Evolutionary conservation across 371 early-diverging fungal genomes (phyloP), one percentile per base, ranked within the genome.

Genomic region (Mucor lusitanicus): DNA sequence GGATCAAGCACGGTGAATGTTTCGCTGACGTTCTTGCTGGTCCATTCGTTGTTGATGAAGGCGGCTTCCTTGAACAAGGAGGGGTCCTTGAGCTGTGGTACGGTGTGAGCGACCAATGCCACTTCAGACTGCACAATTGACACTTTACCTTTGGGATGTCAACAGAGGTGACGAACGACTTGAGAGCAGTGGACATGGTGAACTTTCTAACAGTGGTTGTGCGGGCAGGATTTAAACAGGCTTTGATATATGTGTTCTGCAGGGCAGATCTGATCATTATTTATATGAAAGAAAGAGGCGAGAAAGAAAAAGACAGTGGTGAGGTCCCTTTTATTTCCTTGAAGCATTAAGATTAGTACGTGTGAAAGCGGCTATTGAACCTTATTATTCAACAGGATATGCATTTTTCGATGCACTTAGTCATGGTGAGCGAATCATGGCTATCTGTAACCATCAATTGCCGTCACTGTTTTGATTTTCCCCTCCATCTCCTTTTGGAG

Each of bases 1-100:
- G 94, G 94, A 66, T 93, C 93, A 77, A 63, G 55, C 3, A 89
- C 87, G 27, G 72, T 66, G 63, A 87, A 85, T 0, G 78, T 84
- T 39, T 79, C 69, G n/a, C 67, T 68, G 9, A 77, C 63, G n/a
- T 71, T 61, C 5, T 82, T 73, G 25, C 63, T 70, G 2, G 83
- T 75, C 89, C 89, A 90, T 59, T 84, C 73, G 59, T 84, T 84
- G 55, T 85, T 81, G 53, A 90, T 75, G 59, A 81, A 87, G 7
- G 85, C 88, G 55, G 71, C 58, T 30, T 78, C 60, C 32, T 85
- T 79, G 61, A 90, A 74, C 46, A 90, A 75, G 2, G 73, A 65
- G 32, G 74, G 69, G 69, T 90, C 87, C 23, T 79, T 81, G 53
- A 89, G 74, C 87, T 90, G 56, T 55, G 13, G n/a, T 6, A 7